Evolutionary conservation across 2,329 filamentous ascomycete genomes (phyloP).

Genomic region (Calonectria pseudoreteaudii): DNA sequence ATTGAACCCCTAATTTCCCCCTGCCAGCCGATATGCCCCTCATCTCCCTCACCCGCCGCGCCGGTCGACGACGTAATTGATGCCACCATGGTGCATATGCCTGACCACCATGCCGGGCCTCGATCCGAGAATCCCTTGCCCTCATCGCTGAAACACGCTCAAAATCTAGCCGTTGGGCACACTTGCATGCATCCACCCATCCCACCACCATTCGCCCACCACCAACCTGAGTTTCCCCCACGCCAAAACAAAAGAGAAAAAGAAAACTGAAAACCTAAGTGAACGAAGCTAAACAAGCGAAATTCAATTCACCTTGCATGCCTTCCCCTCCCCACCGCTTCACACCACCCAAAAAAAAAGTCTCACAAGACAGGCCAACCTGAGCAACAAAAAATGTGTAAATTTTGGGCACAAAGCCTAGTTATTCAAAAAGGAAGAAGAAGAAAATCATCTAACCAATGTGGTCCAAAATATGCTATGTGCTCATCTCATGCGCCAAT

Average conservation of each 20-base stretch:
- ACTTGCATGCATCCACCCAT: slow-evolving; percentile 30
- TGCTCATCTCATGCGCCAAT: slow-evolving; percentile 15
- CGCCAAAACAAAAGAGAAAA: too few species aligned
- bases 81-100: slow-evolving; percentile 1
- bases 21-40: background rate
- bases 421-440: slow-evolving; percentile 27
- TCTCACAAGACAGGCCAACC: slow-evolving; percentile 10
- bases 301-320: background rate
- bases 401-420: slow-evolving; percentile 31
- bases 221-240: background rate
- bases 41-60: background rate
- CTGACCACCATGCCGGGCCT: background rate
- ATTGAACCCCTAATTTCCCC: slow-evolving; percentile 5
- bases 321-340: background rate
- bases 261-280: background rate
- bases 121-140: background rate
- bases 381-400: slow-evolving; percentile 13
- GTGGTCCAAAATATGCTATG: background rate
- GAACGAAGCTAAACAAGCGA: background rate
- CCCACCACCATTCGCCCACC: background rate
- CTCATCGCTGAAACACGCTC: background rate
- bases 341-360: background rate
- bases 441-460: slow-evolving; percentile 11
- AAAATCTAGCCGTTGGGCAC: slow-evolving; percentile 33
- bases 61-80: slow-evolving; percentile 4